These are phyloP conservation scores for Novymonas esmeraldas DNA, from an alignment of 208 protist genomes.

Conservation along the genomic window DNA sequence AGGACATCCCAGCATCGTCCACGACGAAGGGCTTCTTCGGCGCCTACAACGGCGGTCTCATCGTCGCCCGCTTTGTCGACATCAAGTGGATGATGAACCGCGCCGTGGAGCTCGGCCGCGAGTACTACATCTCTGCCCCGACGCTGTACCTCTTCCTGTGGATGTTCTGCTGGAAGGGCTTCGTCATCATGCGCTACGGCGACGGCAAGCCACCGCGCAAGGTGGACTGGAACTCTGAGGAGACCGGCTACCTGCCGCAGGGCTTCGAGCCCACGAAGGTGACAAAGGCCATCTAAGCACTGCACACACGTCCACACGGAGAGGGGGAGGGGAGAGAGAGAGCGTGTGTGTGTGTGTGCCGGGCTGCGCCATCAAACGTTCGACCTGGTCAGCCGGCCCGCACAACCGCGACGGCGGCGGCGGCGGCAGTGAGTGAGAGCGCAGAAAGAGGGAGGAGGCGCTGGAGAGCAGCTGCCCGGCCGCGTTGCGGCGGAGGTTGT, in stretches of 20 bases:
- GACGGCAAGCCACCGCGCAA: slow-evolving; percentile 83
- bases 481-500: too few relatives aligned
- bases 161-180: slow-evolving; percentile 88
- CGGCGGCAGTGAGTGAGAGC: too few relatives aligned
- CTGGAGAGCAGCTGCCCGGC: too few relatives aligned
- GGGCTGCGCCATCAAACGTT: too few relatives aligned
- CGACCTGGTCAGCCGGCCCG: too few relatives aligned
- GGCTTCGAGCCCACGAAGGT: slow-evolving; percentile 77
- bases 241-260: slow-evolving; percentile 77
- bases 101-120: slow-evolving; percentile 77
- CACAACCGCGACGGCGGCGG: too few relatives aligned
- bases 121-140: slow-evolving; percentile 87
- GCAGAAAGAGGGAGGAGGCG: too few relatives aligned
- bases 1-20: slow-evolving; percentile 68
- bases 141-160: slow-evolving; percentile 84
- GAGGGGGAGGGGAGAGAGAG: too few relatives aligned
- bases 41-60: slow-evolving; percentile 66
- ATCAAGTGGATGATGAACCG: slow-evolving; percentile 94
- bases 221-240: slow-evolving; percentile 91
- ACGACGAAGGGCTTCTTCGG: slow-evolving; percentile 82
- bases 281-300: slow-evolving; percentile 54
- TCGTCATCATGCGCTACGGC: slow-evolving; percentile 70
- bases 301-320: too few relatives aligned
- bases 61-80: slow-evolving; percentile 76
- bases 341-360: too few relatives aligned